A percentile compares a stretch with the other conserved stretches of the same genome.
Conservation (phyloP, 2,329 filamentous ascomycete genomes). For the Nigrospora sphaerica region DNA sequence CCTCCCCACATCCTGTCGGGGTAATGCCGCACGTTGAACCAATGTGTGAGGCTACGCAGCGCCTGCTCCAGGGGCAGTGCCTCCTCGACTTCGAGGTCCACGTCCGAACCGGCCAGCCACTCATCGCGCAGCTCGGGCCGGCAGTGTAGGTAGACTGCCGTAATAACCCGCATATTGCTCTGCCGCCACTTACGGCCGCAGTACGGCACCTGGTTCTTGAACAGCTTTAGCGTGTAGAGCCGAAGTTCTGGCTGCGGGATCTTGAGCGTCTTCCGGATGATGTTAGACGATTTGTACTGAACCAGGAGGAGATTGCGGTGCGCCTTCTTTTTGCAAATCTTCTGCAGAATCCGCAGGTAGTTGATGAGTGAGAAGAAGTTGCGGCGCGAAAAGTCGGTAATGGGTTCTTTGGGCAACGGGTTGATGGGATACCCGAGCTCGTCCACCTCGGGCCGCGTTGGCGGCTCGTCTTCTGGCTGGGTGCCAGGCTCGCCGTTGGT, state of each 20-base stretch:
- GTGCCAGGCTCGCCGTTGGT: conserved; percentile 16
- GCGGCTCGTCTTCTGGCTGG: conserved; percentile 25
- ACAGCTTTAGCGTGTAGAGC: conserved; percentile 92
- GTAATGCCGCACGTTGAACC: conserved; percentile 83
- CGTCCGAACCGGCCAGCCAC: conserved; percentile 85
- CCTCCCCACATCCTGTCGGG: conserved; percentile 62
- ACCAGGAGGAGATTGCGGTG: conserved; percentile 91
- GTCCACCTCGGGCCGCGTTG: conserved; percentile 60
- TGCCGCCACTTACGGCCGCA: conserved; percentile 98
- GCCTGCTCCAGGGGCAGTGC: conserved; percentile 89
- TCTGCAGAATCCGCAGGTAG: conserved; percentile 92
- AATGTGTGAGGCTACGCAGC: conserved; percentile 81
- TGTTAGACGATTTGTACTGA: conserved; percentile 89
- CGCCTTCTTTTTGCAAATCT: conserved; percentile 91
- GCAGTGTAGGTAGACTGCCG: conserved; percentile 90
- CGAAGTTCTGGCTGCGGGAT: conserved; percentile 82
- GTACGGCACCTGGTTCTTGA: conserved; percentile 98
- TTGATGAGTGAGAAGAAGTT: conserved; percentile 96
- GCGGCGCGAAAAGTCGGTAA: conserved; percentile 85
- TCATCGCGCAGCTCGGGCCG: conserved; percentile 88
- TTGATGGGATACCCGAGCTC: conserved; percentile 78
- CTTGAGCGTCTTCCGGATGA: conserved; percentile 84
- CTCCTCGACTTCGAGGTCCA: conserved; percentile 91
- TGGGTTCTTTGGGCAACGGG: conserved; percentile 64
- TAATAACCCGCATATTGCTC: conserved; percentile 97